Conservation (phyloP, 345 rosid genomes). For the Moricandia moricandioides region DNA sequence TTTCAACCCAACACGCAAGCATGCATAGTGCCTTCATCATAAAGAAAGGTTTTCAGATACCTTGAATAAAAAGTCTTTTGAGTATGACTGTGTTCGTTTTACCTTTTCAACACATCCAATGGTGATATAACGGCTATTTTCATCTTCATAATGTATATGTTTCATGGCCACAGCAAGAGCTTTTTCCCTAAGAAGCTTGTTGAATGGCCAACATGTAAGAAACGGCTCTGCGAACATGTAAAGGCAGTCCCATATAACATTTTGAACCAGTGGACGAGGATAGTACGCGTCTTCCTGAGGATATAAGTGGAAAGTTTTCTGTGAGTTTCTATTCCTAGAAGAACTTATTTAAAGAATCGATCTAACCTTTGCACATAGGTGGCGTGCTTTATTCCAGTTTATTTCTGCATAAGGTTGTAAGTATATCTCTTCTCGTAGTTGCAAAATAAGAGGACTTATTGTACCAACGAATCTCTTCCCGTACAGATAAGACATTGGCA, state of each 20-base stretch:
- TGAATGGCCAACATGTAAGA: slow-evolving; percentile 56
- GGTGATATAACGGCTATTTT: slow-evolving; percentile 62
- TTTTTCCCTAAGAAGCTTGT: slow-evolving; percentile 47
- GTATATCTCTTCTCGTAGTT: slow-evolving; percentile 54
- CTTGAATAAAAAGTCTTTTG: not conserved
- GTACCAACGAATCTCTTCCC: slow-evolving; percentile 62
- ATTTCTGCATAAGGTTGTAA: slow-evolving; percentile 50
- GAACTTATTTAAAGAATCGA: not conserved
- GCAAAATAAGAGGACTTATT: slow-evolving; percentile 48
- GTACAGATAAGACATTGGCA: slow-evolving; percentile 71
- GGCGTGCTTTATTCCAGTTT: slow-evolving; percentile 49
- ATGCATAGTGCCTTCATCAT: slow-evolving; percentile 40
- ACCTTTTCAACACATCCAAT: slow-evolving; percentile 69
- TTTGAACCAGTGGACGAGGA: slow-evolving; percentile 59
- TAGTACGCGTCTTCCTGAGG: slow-evolving; percentile 56
- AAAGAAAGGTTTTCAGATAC: slow-evolving; percentile 6
- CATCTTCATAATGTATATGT: slow-evolving; percentile 68
- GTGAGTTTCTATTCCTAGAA: not conserved
- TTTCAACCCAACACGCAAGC: slow-evolving; percentile 84
- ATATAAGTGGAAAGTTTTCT: not conserved
- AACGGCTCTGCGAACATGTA: slow-evolving; percentile 52
- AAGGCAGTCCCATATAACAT: slow-evolving; percentile 57
- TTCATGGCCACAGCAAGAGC: slow-evolving; percentile 54
- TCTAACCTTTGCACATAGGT: slow-evolving; percentile 51
- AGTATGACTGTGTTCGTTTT: not conserved